Percentiles rank a stretch among this genome's conserved stretches.
Conservation (phyloP, 2,329 filamentous ascomycete genomes). For the Fusarium siculi region DNA sequence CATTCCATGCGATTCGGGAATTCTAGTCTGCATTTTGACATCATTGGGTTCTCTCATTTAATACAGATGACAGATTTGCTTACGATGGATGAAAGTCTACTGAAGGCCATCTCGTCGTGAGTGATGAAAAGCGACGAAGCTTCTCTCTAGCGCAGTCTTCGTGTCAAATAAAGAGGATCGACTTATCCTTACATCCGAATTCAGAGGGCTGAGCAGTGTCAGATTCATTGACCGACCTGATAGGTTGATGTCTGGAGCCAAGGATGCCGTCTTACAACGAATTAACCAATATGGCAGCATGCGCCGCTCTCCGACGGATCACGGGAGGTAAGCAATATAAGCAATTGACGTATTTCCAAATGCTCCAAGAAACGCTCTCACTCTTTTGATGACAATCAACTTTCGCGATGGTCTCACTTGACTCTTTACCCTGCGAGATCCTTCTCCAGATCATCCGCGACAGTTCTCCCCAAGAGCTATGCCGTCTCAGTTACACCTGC, state of each 20-base stretch:
- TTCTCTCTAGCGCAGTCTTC: not conserved
- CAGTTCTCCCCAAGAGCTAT: slow-evolving; percentile 2
- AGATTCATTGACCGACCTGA: fast-evolving
- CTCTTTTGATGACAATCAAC: fast-evolving
- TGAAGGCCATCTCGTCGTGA: too few relatives aligned
- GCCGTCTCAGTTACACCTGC: slow-evolving; percentile 2
- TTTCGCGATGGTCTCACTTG: not conserved
- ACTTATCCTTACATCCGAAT: fast-evolving
- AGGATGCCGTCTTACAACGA: not conserved
- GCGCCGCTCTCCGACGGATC: not conserved
- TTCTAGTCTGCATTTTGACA: fast-evolving
- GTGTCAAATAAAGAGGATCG: not conserved
- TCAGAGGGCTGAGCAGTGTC: fast-evolving
- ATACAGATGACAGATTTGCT: fast-evolving
- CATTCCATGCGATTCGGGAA: not conserved
- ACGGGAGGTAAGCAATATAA: not conserved
- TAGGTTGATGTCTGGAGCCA: not conserved
- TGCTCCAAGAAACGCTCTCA: fast-evolving
- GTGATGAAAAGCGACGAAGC: too few relatives aligned
- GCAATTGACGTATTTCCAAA: not conserved
- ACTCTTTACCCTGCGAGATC: not conserved
- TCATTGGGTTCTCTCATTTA: fast-evolving
- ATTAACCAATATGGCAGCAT: not conserved
- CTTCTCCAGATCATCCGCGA: not conserved
- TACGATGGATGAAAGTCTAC: not conserved